A percentile compares a stretch with the other conserved stretches of the same genome.
phyloP scores from a whole-genome alignment of 2,329 filamentous ascomycete species.

The Colletotrichum sp. region DNA sequence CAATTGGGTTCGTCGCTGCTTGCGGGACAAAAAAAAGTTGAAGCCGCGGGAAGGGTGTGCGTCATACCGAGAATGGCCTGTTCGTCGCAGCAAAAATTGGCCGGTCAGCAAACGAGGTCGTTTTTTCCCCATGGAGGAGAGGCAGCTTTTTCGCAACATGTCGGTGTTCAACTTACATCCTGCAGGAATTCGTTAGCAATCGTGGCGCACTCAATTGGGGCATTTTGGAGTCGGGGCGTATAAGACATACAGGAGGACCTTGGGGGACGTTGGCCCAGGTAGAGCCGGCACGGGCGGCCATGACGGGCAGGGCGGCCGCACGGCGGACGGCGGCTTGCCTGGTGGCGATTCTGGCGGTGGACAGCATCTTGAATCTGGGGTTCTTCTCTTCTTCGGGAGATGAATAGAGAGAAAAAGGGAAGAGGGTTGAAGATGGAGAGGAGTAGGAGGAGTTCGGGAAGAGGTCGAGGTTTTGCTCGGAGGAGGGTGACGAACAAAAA shows the following conservation, averaged over 20 bases:
- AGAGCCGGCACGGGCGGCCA: constrained; percentile 60
- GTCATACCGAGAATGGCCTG: constrained; percentile 79
- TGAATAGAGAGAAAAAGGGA: neutral
- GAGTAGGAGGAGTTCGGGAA: neutral
- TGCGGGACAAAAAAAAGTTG: neutral
- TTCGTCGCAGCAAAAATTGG: constrained; percentile 19
- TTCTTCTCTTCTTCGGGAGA: neutral
- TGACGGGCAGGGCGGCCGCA: constrained; percentile 15
- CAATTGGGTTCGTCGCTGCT: neutral
- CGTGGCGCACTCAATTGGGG: constrained; percentile 31
- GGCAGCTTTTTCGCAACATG: neutral
- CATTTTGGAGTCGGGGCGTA: neutral
- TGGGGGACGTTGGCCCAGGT: constrained; percentile 92
- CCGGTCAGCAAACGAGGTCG: constrained; percentile 22
- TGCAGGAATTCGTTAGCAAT: constrained; percentile 31
- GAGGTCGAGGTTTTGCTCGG: neutral
- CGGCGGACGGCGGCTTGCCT: constrained; percentile 23
- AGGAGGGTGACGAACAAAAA: neutral
- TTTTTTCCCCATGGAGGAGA: neutral
- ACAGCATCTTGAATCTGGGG: constrained; percentile 16
- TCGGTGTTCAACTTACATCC: constrained; percentile 40
- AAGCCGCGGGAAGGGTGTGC: constrained; percentile 18
- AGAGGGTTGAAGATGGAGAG: neutral
- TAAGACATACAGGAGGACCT: constrained; percentile 82
- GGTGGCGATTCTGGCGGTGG: constrained; percentile 22